phyloP scores from a whole-genome alignment of 768 basidiomycete genomes.

The Auricularia cornea region DNA sequence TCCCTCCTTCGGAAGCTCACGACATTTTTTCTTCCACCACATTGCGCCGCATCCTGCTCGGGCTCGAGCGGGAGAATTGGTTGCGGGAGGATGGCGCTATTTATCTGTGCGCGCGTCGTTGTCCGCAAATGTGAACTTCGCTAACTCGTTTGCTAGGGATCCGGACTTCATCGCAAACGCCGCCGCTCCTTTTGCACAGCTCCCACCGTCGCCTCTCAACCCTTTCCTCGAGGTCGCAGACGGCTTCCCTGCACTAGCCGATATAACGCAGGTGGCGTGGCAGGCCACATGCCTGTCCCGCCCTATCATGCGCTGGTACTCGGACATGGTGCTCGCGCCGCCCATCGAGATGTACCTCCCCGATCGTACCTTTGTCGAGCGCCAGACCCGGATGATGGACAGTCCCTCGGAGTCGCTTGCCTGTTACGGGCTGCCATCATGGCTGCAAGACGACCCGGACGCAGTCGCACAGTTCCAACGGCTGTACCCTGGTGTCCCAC shows the following conservation, averaged over 20 bases:
- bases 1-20: conserved; percentile 58
- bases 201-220: conserved; percentile 25
- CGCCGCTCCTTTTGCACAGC: conserved; percentile 25
- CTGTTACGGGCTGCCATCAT: conserved; percentile 75
- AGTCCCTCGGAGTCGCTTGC: conserved; percentile 69
- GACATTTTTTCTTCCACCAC: conserved; percentile 50
- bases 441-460: conserved; percentile 48
- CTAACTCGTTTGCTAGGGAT: conserved; percentile 35
- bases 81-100: conserved; percentile 27
- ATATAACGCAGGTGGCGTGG: conserved; percentile 60
- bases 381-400: conserved; percentile 48
- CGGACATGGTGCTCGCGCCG: conserved; percentile 81
- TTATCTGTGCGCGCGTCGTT: conserved; percentile 10
- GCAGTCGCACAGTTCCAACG: conserved; percentile 40
- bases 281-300: conserved; percentile 73
- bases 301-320: conserved; percentile 72
- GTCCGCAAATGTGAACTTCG: too few species aligned
- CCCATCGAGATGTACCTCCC: conserved; percentile 64
- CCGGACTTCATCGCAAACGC: conserved; percentile 39
- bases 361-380: conserved; percentile 72
- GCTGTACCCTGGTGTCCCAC: conserved; percentile 51
- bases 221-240: conserved; percentile 28
- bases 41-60: conserved; percentile 46
- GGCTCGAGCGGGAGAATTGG: conserved; percentile 36
- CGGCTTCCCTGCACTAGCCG: conserved; percentile 44